Evolutionary conservation across 495 filamentous ascomycete genomes (phyloP), one percentile per base, ranked within the genome.

Genomic region (Gamarada debralockiae): DNA sequence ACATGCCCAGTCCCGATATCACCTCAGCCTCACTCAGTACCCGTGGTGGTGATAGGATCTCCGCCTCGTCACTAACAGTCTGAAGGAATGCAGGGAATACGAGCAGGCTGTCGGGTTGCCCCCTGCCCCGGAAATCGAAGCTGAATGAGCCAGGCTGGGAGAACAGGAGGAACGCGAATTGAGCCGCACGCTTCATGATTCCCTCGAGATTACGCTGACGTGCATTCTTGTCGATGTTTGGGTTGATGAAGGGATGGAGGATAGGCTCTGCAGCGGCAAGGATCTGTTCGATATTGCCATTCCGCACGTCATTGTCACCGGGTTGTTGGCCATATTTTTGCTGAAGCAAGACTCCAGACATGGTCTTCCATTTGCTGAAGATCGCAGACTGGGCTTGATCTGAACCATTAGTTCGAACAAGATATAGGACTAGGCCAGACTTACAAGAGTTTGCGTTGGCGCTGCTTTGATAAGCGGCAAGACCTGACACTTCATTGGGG

Each of bases 31-130:
- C n/a, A n/a, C n/a, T n/a, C n/a, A n/a, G n/a, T n/a, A n/a, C n/a
- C n/a, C n/a, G n/a, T n/a, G n/a, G n/a, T n/a, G n/a, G n/a, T n/a
- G n/a, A n/a, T n/a, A n/a, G n/a, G n/a, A n/a, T n/a, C n/a, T n/a
- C n/a, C n/a, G n/a, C n/a, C n/a, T n/a, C n/a, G n/a, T n/a, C n/a
- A n/a, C n/a, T n/a, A n/a, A n/a, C n/a, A n/a, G n/a, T n/a, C n/a
- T n/a, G n/a, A n/a, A n/a, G n/a, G n/a, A 72, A 51, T 0, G 62
- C 63, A 6, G 69, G 69, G 48, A 69, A 72, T 6, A 69, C 60
- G 15, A 67, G 61, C 29, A 70, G 43, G 31, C 53, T 59, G 18
- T 60, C 62, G 5, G 54, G 44, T 39, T 52, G 53, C 9, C 52
- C 48, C 15, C 45, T 60, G 48, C 27, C 48, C 25, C 58, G 36